Evolutionary conservation across 805 yeast genomes (phyloP).

Genomic region (Saturnispora mendoncae): DNA sequence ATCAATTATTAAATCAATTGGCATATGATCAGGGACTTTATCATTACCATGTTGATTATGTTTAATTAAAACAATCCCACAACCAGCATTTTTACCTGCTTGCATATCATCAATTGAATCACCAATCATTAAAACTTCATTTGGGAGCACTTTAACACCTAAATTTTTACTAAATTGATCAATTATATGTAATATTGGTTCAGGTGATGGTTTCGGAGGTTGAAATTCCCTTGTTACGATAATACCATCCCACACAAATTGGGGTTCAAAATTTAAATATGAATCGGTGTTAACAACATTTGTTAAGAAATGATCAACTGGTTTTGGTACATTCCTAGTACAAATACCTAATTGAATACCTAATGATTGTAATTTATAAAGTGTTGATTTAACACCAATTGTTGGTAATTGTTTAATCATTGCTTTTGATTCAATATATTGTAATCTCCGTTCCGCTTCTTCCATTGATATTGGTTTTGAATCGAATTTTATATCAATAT

Average conservation of each 20-base stretch:
- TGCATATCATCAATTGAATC: conserved; percentile 64
- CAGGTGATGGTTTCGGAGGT: conserved; percentile 64
- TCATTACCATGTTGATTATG: conserved; percentile 41
- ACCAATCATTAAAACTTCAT: conserved; percentile 57
- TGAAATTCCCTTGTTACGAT: conserved; percentile 53
- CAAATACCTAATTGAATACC: conserved; percentile 45
- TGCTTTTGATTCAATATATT: conserved; percentile 50
- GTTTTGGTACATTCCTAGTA: conserved; percentile 48
- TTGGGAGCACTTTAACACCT: conserved; percentile 27
- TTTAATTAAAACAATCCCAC: conserved; percentile 43
- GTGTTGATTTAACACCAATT: conserved; percentile 36
- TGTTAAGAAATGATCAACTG: conserved; percentile 44
- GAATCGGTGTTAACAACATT: conserved; percentile 32
- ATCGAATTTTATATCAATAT: not conserved
- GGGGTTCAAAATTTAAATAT: conserved; percentile 20
- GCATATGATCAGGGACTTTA: conserved; percentile 13
- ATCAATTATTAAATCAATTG: conserved; percentile 27
- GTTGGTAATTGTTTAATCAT: conserved; percentile 50
- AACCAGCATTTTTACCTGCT: conserved; percentile 58
- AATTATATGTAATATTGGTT: conserved; percentile 51
- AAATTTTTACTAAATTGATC: conserved; percentile 12
- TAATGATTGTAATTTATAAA: conserved; percentile 24
- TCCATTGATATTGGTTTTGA: conserved; percentile 17
- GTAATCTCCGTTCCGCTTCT: conserved; percentile 40
- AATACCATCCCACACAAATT: conserved; percentile 29